Percentiles rank a stretch among this genome's conserved stretches.
Evolutionary conservation across 345 rosid genomes (phyloP).

Genomic region (Corchorus capsularis): DNA sequence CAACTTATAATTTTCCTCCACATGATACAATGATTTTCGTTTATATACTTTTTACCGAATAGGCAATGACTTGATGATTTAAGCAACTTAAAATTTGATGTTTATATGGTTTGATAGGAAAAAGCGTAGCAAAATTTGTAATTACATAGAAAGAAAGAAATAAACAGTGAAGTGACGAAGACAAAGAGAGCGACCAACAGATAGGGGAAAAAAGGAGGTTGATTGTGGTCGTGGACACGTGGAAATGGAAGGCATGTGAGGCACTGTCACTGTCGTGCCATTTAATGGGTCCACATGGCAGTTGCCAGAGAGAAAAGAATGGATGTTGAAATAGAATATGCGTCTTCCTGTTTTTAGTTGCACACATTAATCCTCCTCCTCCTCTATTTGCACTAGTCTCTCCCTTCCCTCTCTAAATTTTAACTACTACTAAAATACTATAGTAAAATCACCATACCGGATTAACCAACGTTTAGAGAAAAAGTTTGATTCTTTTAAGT

Average conservation of each 20-base stretch:
- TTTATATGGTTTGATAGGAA: background rate
- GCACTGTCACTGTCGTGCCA: background rate
- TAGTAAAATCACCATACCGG: no score
- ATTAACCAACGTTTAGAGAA: no score
- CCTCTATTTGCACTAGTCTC: background rate
- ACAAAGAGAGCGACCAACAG: slow-evolving; percentile 12
- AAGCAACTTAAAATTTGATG: background rate
- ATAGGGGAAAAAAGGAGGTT: background rate
- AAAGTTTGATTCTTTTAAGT: no score
- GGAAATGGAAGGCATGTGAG: slow-evolving; percentile 18
- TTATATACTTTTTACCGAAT: no score
- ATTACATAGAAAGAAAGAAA: background rate
- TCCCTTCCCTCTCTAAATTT: background rate
- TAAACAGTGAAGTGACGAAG: background rate
- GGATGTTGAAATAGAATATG: slow-evolving; percentile 13
- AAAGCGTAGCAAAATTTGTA: background rate
- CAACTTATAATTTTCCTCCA: no score
- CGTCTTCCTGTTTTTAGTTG: slow-evolving; percentile 16
- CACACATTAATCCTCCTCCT: background rate
- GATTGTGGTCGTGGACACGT: slow-evolving; percentile 16
- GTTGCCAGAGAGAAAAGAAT: slow-evolving; percentile 19
- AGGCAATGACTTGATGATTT: no score
- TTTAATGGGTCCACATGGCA: slow-evolving; percentile 22
- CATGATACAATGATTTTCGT: no score
- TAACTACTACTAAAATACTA: no score